Base-by-base conservation (phyloP, 192 early-diverging fungal species). In the Dimargaris cristalligena region DNA sequence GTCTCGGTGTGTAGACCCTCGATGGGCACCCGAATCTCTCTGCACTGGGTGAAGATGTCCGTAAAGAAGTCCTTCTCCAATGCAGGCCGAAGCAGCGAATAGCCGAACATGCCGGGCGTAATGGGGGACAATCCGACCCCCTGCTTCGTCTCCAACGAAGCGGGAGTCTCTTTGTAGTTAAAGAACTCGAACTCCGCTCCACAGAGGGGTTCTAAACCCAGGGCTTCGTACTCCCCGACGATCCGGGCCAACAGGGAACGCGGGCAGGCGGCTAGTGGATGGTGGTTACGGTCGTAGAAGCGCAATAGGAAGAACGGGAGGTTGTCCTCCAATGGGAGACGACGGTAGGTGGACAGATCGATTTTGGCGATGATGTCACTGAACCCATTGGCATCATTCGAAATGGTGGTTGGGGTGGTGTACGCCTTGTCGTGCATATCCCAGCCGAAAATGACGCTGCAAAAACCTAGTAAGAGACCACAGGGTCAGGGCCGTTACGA, bases 1-100 rank as follows among this genome's bases (percentile, higher is more conserved):
- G 88, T 88, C 59, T 90, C 88, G 2, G 88, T 88, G 58, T 90
- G 88, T 50, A 79, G 79, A 44, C 82, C 76, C 66, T 90, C 88
- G 6, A 90, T 66, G 29, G 80, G 77, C 23, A 88, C 70, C 1
- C 70, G 71, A 56, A 83, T 76, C 22, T 71, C 57, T 23, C 63
- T 71, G 48, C 78, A 79, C 47, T 78, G 69, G 60, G 85, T 78
- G 68, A 79, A 84, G 28, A 87, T 78, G 34, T 78, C 71, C 33
- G 85, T 64, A 68, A 82, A 91, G 66, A 80, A 89, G 4, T 76
- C 70, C 58, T 82, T 75, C 61, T 91, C 71, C 14, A 80, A 59
- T 1, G 77, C 34, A 22, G 88, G 83, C 29, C 88, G 77, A 28
- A 80, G 62, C 6, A 88, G 51, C 18, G 79, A 82, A 61, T 91